Percentiles rank a stretch among this genome's conserved stretches.
Conservation (phyloP, 768 basidiomycete species). For the Sarcodon aspratus region DNA sequence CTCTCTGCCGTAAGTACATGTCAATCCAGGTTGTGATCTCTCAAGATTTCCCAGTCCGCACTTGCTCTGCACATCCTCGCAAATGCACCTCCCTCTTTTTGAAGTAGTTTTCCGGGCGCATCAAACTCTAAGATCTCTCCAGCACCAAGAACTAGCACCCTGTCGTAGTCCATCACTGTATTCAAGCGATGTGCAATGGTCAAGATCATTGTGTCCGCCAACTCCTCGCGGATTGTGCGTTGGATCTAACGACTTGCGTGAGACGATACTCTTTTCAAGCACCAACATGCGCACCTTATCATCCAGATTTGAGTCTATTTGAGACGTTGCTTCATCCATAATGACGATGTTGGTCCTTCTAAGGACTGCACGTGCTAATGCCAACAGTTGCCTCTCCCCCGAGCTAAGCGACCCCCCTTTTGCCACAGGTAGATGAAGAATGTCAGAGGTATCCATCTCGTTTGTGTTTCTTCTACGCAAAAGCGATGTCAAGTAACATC, state of each 20-base stretch:
- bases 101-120: conserved; percentile 44
- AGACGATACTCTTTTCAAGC: background rate
- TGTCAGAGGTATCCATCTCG: background rate
- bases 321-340: conserved; percentile 72
- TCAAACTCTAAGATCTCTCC: conserved; percentile 74
- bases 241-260: conserved; percentile 38
- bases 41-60: conserved; percentile 16
- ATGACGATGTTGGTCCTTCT: conserved; percentile 56
- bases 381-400: conserved; percentile 69
- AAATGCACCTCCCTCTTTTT: conserved; percentile 45
- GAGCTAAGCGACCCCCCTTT: conserved; percentile 55
- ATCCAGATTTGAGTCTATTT: conserved; percentile 61
- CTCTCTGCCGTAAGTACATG: background rate
- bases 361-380: conserved; percentile 58
- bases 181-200: conserved; percentile 77
- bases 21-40: background rate
- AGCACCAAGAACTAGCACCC: conserved; percentile 61
- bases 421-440: conserved; percentile 53
- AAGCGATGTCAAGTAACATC: conserved; percentile 46
- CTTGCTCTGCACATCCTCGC: conserved; percentile 58
- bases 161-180: conserved; percentile 68
- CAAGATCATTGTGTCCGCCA: conserved; percentile 60
- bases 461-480: conserved; percentile 12
- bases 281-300: conserved; percentile 34
- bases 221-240: conserved; percentile 60